Evolutionary conservation across 208 protist species (phyloP), one percentile per base, ranked within the genome.

Genomic region (Crithidia sp.): DNA sequence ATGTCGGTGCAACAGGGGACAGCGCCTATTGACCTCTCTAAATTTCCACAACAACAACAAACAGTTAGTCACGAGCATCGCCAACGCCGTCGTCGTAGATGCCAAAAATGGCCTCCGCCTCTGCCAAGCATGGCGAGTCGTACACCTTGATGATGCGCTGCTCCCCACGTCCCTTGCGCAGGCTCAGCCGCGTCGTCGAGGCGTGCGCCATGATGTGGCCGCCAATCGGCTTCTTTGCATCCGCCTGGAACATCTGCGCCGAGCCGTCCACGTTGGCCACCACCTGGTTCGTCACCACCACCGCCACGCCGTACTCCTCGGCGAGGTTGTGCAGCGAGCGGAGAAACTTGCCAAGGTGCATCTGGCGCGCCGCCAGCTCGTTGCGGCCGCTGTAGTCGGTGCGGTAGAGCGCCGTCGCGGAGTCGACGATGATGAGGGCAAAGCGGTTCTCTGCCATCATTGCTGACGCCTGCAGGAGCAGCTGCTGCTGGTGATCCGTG

Each of bases 141-240:
- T 99, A 99, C 56, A 99, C 95, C 82, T 99, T 99, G 69, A 98
- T 99, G 67, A 99, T 98, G 73, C 99, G 94, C 53, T 97, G 96
- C 82, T 99, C 99, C 28, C 98, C 99, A 45, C 98, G 90, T 44
- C 99, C 99, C 82, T 99, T 99, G 47, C 99, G 91, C 6, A 99
- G 89, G 63, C 85, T 99, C 37, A 99, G 83, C 9, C 99, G 82
- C 7, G 99, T 99, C 19, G 99, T 99, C 0, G 98, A 99, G 10
- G 99, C 99, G 87, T 99, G 99, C 13, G 99, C 99, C 90, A 99
- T 99, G 82, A 99, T 99, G 84, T 99, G 98, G 9, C 99, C 99
- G n/a, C 99, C 99, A 79, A 99, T 99, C 19, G 99, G 99, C 87
- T 99, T 99, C 77, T 99, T 99, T 28, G 98, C 93, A 76, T 99